A percentile compares a stretch with the other conserved stretches of the same genome.
Conservation (phyloP, 1,284 basidiomycete genomes). For the Rhodotorula mucilaginosa region DNA sequence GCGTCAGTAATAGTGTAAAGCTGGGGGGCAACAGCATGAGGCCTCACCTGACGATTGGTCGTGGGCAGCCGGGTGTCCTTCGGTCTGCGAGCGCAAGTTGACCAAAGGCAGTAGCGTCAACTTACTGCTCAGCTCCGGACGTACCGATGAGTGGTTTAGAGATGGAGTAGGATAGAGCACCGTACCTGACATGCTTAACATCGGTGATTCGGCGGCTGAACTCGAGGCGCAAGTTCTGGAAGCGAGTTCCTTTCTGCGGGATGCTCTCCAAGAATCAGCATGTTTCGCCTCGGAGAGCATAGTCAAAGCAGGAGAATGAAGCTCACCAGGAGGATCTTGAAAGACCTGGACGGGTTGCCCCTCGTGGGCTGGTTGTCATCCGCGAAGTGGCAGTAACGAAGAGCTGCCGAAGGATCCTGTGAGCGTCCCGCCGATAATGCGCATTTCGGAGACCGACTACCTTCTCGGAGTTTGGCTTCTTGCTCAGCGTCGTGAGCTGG, state of each 20-base stretch:
- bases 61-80: slow-evolving; percentile 3
- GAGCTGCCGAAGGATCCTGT: background rate
- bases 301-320: fast-evolving
- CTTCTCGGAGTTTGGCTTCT: background rate
- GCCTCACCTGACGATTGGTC: background rate
- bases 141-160: background rate
- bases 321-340: background rate
- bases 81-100: background rate
- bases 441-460: background rate
- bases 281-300: background rate
- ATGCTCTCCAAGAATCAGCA: background rate
- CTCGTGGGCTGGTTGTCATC: background rate
- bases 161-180: background rate
- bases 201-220: background rate
- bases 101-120: background rate
- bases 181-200: background rate
- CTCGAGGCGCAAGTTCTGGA: background rate
- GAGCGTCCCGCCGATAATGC: background rate
- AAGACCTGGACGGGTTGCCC: background rate
- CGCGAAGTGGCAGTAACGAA: background rate
- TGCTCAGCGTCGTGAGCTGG: background rate
- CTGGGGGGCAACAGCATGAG: background rate
- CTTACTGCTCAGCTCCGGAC: no score
- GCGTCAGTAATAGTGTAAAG: no score
- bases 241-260: background rate